Conservation (phyloP, 1,139 yeast genomes). For the Suzukiozyma palmioleophila region DNA sequence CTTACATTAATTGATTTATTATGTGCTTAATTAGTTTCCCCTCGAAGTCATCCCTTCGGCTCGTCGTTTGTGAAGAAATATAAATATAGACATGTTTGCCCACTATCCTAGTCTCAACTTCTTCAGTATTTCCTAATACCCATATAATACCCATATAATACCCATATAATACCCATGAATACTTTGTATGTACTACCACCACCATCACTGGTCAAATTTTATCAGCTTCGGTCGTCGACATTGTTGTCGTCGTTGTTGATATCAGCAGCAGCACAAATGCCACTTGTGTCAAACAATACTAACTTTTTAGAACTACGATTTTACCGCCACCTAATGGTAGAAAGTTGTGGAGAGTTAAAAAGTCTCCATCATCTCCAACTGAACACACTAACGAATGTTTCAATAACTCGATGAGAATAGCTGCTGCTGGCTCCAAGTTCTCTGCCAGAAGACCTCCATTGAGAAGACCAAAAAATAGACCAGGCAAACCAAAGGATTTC, state of each 20-base stretch:
- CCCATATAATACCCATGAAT: conserved; percentile 1
- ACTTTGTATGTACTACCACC: not conserved
- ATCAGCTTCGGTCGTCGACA: no score
- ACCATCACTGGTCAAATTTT: not conserved
- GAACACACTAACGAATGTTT: conserved; percentile 30
- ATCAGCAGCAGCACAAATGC: no score
- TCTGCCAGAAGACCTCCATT: conserved; percentile 43
- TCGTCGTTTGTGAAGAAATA: not conserved
- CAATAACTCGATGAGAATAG: conserved; percentile 41
- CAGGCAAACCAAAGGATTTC: conserved; percentile 50
- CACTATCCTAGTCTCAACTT: not conserved
- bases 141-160: no score
- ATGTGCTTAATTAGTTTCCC: not conserved
- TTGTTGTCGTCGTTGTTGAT: no score
- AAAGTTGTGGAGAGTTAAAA: conserved; percentile 46
- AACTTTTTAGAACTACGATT: conserved; percentile 4
- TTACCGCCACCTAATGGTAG: conserved; percentile 47
- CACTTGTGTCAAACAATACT: not conserved
- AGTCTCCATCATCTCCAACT: conserved; percentile 17
- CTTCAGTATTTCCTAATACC: not conserved
- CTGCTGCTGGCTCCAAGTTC: conserved; percentile 26
- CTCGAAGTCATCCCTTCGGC: not conserved
- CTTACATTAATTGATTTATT: not conserved
- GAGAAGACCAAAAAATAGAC: conserved; percentile 48
- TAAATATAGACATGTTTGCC: not conserved